Percentiles rank a stretch among this genome's conserved stretches.
phyloP scores from a whole-genome alignment of 169 alveolate species.

The Cyclospora cayetanensis region DNA sequence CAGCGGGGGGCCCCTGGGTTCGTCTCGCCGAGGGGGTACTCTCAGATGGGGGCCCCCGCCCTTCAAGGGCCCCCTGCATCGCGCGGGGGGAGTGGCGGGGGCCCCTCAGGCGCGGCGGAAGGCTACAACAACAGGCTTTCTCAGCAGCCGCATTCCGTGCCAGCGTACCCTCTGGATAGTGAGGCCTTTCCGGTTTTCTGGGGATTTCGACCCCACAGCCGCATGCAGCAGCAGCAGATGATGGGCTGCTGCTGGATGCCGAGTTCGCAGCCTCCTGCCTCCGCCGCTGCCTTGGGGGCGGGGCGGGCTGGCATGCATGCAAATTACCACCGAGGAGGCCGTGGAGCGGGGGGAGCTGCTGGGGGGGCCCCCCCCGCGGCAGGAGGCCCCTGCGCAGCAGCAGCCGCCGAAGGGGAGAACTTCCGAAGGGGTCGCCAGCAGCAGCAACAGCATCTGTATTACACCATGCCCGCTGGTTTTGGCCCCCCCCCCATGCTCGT shows the following conservation, averaged over 20 bases:
- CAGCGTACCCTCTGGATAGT: background rate
- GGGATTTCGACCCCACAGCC: background rate
- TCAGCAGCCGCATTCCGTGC: background rate
- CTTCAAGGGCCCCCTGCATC: background rate
- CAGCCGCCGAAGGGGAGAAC: background rate
- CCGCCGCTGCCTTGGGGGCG: constrained; percentile 11
- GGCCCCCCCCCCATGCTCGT: background rate
- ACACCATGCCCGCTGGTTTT: constrained; percentile 2
- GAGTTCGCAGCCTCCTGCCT: background rate
- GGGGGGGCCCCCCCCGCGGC: no score
- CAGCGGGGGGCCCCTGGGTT: background rate
- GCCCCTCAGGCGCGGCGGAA: background rate
- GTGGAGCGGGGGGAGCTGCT: background rate
- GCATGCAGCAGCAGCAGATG: background rate
- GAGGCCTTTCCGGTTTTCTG: background rate
- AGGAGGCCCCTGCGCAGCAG: no score
- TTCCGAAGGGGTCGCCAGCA: background rate
- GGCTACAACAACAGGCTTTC: background rate
- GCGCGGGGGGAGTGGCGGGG: background rate
- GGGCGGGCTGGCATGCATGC: no score
- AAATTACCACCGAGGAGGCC: background rate
- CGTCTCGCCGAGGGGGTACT: background rate
- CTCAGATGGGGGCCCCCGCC: background rate
- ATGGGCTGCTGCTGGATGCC: constrained; percentile 1
- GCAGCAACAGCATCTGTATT: constrained; percentile 14